phyloP scores from a whole-genome alignment of 2,329 filamentous ascomycete species.

The Colletotrichum echinochloae region DNA sequence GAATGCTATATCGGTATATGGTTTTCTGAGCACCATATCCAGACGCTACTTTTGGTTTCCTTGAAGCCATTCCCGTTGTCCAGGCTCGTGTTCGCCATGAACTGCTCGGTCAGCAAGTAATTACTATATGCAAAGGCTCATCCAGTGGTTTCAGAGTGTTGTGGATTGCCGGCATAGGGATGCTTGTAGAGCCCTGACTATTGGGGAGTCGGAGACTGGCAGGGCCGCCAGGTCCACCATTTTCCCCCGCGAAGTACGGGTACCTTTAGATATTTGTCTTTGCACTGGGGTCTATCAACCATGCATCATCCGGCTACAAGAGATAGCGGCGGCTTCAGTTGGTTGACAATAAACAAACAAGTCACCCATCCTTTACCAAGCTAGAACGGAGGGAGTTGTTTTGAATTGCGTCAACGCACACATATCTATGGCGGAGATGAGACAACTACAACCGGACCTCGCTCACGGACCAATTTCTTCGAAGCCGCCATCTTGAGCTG shows the following conservation, averaged over 20 bases:
- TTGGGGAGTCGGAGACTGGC: conserved; percentile 19
- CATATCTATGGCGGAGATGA: too few relatives aligned
- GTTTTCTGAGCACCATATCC: accelerated
- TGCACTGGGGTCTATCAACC: too few relatives aligned
- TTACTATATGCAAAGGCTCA: background rate
- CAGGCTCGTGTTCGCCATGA: conserved; percentile 46
- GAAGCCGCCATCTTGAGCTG: too few relatives aligned
- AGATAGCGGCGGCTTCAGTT: background rate
- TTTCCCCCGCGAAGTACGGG: conserved; percentile 20
- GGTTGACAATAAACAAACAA: background rate
- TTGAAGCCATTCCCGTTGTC: conserved; percentile 43
- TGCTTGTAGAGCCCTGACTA: conserved; percentile 11
- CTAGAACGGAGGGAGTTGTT: background rate
- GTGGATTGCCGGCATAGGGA: conserved; percentile 29
- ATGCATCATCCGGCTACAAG: background rate
- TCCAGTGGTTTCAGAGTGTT: conserved; percentile 26
- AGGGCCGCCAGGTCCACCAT: conserved; percentile 1
- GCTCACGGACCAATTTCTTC: too few relatives aligned
- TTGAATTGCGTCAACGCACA: background rate
- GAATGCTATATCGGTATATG: conserved; percentile 13
- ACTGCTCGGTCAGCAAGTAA: conserved; percentile 42
- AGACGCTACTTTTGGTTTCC: conserved; percentile 43
- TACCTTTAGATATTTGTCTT: conserved; percentile 17
- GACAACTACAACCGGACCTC: too few relatives aligned
- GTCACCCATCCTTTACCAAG: background rate